These are phyloP conservation scores for Kokia cookei DNA, from an alignment of 441 rosid genomes.

Conservation along the genomic window DNA sequence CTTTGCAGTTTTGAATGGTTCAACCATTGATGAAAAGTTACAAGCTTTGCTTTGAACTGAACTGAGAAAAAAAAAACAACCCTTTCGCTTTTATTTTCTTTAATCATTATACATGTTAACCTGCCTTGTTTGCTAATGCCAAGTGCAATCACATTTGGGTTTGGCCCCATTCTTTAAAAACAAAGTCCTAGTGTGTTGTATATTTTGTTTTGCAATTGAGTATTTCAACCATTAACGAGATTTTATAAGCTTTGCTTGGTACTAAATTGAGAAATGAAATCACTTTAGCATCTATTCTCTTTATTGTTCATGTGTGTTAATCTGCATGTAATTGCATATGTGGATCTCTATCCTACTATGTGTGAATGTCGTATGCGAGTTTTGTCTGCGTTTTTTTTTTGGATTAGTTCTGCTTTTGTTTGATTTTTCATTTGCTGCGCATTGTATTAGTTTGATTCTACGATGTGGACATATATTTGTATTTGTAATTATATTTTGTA, in stretches of 20 bases:
- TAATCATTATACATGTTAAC: neutral
- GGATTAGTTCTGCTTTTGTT: too few species aligned
- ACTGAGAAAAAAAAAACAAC: neutral
- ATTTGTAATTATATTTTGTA: too few species aligned
- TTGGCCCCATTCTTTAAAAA: neutral
- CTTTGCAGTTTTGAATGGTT: neutral
- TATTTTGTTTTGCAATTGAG: too few species aligned
- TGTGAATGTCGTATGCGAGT: too few species aligned
- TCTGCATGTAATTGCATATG: neutral
- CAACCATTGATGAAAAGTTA: neutral
- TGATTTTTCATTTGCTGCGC: too few species aligned
- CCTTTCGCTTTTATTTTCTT: neutral
- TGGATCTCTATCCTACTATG: too few species aligned
- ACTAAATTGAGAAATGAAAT: neutral
- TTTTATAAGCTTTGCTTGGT: neutral
- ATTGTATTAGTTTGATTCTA: too few species aligned
- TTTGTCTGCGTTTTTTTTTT: too few species aligned
- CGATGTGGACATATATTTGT: too few species aligned
- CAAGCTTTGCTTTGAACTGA: neutral
- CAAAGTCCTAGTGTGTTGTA: too few species aligned
- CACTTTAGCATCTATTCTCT: neutral
- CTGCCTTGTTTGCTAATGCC: neutral
- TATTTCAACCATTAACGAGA: neutral
- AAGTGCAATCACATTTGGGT: neutral
- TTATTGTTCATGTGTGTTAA: neutral